Evolutionary conservation across 495 filamentous ascomycete genomes (phyloP).

Genomic region (Durotheca rogersii): DNA sequence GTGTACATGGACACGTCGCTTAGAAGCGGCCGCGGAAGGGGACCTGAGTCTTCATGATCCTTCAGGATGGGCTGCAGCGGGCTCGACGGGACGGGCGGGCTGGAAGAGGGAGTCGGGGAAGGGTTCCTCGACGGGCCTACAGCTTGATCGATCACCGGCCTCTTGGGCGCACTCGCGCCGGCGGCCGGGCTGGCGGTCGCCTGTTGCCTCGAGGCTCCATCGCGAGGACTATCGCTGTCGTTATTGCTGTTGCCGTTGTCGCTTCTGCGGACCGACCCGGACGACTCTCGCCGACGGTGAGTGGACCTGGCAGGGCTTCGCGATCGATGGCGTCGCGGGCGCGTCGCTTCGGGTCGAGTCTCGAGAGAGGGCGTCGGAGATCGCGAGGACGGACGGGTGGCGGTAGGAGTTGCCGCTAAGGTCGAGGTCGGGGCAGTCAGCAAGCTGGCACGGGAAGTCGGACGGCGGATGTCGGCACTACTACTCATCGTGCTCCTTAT

Average conservation of each 20-base stretch:
- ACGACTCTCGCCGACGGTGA: slow-evolving; percentile 36
- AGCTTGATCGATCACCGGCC: slow-evolving; percentile 49
- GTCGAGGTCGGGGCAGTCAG: slow-evolving; percentile 35
- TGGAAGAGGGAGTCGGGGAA: slow-evolving; percentile 22
- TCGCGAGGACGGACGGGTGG: slow-evolving; percentile 38
- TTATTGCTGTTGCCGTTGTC: slow-evolving; percentile 45
- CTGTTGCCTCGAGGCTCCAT: slow-evolving; percentile 42
- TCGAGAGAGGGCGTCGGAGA: slow-evolving; percentile 49
- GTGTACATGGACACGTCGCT: slow-evolving; percentile 54
- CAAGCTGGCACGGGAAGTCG: slow-evolving; percentile 21
- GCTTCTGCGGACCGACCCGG: slow-evolving; percentile 33
- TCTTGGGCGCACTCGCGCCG: slow-evolving; percentile 40
- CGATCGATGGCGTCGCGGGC: slow-evolving; percentile 42
- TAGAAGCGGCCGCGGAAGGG: slow-evolving; percentile 45
- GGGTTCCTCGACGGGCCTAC: slow-evolving; percentile 29
- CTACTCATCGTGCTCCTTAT: slow-evolving; percentile 11
- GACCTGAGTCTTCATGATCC: slow-evolving; percentile 28
- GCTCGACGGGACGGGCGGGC: slow-evolving; percentile 22
- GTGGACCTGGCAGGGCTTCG: slow-evolving; percentile 43
- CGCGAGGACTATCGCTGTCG: slow-evolving; percentile 35
- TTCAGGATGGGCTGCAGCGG: slow-evolving; percentile 34
- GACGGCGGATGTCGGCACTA: slow-evolving; percentile 2
- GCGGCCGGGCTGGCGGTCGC: slow-evolving; percentile 28
- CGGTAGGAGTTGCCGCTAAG: slow-evolving; percentile 40
- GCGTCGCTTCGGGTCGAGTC: slow-evolving; percentile 45